Evolutionary conservation across 805 yeast genomes (phyloP).

Genomic region (Ogataea angusta): DNA sequence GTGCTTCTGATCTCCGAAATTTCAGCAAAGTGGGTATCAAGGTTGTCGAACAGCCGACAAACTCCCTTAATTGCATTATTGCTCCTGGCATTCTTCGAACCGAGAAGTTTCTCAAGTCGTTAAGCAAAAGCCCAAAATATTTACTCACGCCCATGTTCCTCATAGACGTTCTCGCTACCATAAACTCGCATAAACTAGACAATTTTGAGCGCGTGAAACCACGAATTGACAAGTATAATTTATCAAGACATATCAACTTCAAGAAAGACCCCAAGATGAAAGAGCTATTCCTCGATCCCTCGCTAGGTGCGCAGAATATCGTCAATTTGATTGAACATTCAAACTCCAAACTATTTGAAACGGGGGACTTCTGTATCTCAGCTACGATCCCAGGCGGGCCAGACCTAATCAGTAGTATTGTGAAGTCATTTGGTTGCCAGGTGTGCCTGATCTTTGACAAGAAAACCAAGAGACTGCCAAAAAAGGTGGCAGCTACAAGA

Average conservation of each 20-base stretch:
- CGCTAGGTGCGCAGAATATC: conserved; percentile 19
- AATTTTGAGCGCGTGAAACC: conserved; percentile 29
- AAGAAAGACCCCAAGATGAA: conserved; percentile 33
- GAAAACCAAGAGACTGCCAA: conserved; percentile 18
- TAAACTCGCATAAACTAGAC: conserved; percentile 22
- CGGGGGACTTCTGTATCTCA: conserved; percentile 52
- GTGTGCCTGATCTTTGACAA: conserved; percentile 17
- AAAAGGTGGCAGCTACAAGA: conserved; percentile 17
- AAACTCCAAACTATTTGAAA: conserved; percentile 39
- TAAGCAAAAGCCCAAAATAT: conserved; percentile 52
- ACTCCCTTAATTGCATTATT: conserved; percentile 48
- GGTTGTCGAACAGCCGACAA: conserved; percentile 40
- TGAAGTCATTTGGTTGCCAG: conserved; percentile 54
- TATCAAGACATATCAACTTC: conserved; percentile 30
- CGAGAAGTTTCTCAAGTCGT: conserved; percentile 74
- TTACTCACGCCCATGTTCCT: conserved; percentile 57
- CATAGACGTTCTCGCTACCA: conserved; percentile 41
- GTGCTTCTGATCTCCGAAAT: conserved; percentile 40
- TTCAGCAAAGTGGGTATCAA: conserved; percentile 57
- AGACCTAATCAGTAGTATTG: conserved; percentile 51
- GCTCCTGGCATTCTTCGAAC: conserved; percentile 86
- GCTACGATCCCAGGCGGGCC: conserved; percentile 59
- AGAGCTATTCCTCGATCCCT: conserved; percentile 32
- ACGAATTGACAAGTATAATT: conserved; percentile 22
- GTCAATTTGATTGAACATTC: conserved; percentile 23